Conservation (phyloP, 768 basidiomycete species). For the Lactifluus volemus region DNA sequence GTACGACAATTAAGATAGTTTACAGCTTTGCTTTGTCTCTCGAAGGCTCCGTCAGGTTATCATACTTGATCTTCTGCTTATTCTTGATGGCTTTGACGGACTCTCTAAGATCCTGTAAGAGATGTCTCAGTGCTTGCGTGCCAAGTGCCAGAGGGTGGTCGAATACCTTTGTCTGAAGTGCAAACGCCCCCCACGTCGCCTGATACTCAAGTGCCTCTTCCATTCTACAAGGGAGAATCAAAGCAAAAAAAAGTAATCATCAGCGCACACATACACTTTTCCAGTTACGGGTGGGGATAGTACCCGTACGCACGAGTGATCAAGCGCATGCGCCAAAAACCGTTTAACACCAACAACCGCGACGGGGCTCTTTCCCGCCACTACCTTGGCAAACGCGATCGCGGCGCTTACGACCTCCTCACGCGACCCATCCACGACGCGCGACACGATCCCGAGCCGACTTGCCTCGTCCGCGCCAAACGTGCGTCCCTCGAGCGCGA, state of each 20-base stretch:
- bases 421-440: constrained; percentile 48
- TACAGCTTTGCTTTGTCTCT: not conserved
- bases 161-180: constrained; percentile 38
- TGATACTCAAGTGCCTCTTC: constrained; percentile 49
- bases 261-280: no score
- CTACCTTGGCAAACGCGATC: constrained; percentile 51
- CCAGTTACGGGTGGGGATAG: no score
- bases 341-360: constrained; percentile 74
- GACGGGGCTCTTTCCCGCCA: constrained; percentile 72
- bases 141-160: not conserved
- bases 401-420: constrained; percentile 61
- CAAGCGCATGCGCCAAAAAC: constrained; percentile 66
- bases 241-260: no score
- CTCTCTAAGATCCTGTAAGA: constrained; percentile 25
- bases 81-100: not conserved
- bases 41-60: not conserved
- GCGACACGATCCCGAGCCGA: constrained; percentile 64
- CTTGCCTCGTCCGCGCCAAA: constrained; percentile 64
- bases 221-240: constrained; percentile 18
- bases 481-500: constrained; percentile 64
- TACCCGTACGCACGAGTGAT: constrained; percentile 51
- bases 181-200: constrained; percentile 41
- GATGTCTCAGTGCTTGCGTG: not conserved
- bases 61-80: constrained; percentile 3
- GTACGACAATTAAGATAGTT: not conserved